Evolutionary conservation across 2,329 filamentous ascomycete genomes (phyloP), one percentile per base, ranked within the genome.

Genomic region (Diaporthe citrichinensis): DNA sequence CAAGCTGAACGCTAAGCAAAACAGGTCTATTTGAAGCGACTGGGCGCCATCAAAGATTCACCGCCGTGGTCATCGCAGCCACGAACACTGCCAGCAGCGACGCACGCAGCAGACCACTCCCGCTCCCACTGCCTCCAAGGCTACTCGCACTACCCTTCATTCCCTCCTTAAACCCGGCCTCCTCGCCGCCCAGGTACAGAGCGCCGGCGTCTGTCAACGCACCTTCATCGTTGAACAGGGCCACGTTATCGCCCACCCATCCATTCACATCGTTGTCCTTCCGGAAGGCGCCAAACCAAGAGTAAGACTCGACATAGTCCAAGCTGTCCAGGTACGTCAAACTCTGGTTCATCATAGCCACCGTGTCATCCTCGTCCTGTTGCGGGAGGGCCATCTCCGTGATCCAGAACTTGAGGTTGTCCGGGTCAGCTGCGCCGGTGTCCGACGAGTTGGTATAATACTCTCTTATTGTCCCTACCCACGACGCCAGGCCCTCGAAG

Each of bases 201-300:
- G 82, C 83, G 0, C 85, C 85, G 1, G 85, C 77, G 41, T 85
- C 80, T 0, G 84, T 86, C 73, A 86, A 75, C 1, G 80, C 84
- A 2, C 85, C 85, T 2, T 85, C 76, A 14, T 79, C 77, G 31
- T 85, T 79, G 44, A 86, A 83, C 3, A 86, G 76, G 0, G 84
- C 82, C 0, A 86, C 83, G 2, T 81, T 80, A 15, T 84, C 80
- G 4, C 85, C 85, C 0, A 84, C 85, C 82, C 84, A 86, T 57
- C 85, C 81, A 34, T 83, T 80, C 0, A 80, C 78, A 82, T 83
- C 85, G 61, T 85, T 81, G 36, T 83, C 80, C 0, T 81, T 78
- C 1, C 85, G 81, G 57, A 86, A 86, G 0, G 81, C 82, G 0
- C 85, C 85, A 72, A 85, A 86, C 85, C 85, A 86, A 0, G 85